Conservation (phyloP, 164 flowering plant species). For the Berberis thunbergii region DNA sequence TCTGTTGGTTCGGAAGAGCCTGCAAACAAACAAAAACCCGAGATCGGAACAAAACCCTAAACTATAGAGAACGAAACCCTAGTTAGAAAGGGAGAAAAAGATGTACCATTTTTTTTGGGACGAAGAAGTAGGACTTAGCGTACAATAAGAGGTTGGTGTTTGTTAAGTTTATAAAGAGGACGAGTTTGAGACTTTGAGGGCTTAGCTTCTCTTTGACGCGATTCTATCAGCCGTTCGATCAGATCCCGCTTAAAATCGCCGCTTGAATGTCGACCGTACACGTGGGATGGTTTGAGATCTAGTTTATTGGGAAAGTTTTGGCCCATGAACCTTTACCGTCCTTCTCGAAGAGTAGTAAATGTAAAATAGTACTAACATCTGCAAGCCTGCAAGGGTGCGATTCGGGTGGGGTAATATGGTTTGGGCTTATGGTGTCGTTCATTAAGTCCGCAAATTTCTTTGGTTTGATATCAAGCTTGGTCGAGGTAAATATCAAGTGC, state of each 20-base stretch:
- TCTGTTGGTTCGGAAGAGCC: conserved; percentile 35
- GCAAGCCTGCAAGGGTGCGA: no score
- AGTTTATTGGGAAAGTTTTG: no score
- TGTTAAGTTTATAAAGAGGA: background rate
- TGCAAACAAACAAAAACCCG: conserved; percentile 3
- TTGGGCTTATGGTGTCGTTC: no score
- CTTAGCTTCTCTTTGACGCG: conserved; percentile 4
- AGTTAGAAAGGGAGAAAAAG: background rate
- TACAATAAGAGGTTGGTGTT: background rate
- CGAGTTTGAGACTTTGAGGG: background rate
- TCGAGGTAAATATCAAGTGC: no score
- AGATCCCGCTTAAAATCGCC: conserved; percentile 7
- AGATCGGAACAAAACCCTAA: background rate
- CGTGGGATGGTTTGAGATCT: background rate
- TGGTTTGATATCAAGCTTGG: no score
- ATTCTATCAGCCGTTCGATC: conserved; percentile 2
- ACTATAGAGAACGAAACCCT: no score
- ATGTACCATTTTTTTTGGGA: conserved; percentile 1
- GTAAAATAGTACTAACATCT: no score
- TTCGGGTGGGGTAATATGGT: no score
- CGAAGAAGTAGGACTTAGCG: background rate
- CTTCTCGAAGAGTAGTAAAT: no score
- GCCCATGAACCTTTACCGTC: no score
- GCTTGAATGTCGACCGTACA: conserved; percentile 4
- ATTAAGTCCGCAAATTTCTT: no score